phyloP scores from a whole-genome alignment of 108 stramenopile species.

The Poteriospumella lacustris region DNA sequence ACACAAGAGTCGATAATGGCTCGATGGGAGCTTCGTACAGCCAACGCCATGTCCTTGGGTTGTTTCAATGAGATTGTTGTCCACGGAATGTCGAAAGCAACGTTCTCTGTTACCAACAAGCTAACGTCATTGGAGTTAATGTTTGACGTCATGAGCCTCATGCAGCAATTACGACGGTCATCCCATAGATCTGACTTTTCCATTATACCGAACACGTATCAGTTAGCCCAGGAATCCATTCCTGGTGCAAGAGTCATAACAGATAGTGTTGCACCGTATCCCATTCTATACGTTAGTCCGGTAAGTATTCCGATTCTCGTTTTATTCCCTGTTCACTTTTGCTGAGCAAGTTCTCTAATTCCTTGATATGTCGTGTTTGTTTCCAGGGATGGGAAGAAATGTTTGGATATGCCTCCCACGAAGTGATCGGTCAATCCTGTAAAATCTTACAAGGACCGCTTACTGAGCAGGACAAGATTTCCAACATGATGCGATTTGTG shows the following conservation, averaged over 20 bases:
- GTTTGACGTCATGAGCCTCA: slow-evolving; percentile 96
- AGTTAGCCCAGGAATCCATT: not conserved
- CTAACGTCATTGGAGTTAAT: slow-evolving; percentile 76
- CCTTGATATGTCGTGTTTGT: not conserved
- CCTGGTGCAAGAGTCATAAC: not conserved
- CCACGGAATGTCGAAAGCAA: slow-evolving; percentile 88
- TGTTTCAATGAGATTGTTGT: no score
- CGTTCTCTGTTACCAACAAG: slow-evolving; percentile 77
- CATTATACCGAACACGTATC: not conserved
- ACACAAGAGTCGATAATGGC: no score
- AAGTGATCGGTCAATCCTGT: not conserved
- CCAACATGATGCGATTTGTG: not conserved
- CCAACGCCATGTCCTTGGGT: no score
- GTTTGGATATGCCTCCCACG: not conserved
- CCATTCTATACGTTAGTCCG: not conserved
- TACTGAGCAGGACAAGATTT: not conserved
- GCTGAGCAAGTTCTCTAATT: not conserved
- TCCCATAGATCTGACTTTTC: not conserved
- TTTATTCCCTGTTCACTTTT: no score
- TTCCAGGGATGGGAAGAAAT: not conserved
- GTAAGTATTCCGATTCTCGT: not conserved
- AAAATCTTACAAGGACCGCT: not conserved
- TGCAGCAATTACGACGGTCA: slow-evolving; percentile 72
- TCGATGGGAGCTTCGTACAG: no score
- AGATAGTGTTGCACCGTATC: not conserved